Conservation (phyloP, 1,284 basidiomycete species). For the Heterobasidion occidentale region DNA sequence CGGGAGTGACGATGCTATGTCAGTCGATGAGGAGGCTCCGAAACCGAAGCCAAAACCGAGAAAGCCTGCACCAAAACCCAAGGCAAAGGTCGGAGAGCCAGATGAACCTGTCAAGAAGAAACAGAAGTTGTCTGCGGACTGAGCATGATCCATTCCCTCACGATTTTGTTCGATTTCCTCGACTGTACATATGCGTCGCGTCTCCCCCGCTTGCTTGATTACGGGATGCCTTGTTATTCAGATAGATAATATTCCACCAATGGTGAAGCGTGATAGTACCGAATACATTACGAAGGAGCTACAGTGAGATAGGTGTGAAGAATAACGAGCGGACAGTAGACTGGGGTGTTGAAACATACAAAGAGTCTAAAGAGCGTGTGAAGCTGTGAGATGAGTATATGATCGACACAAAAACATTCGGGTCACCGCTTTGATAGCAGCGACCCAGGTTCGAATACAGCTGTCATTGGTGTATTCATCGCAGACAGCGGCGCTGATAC, state of each 20-base stretch:
- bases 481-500: conserved; percentile 14
- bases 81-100: conserved; percentile 32
- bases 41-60: conserved; percentile 40
- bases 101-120: conserved; percentile 69
- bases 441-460: conserved; percentile 62
- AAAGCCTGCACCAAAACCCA: conserved; percentile 37
- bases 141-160: background rate
- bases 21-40: conserved; percentile 29
- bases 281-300: background rate
- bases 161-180: too few relatives aligned
- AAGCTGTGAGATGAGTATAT: background rate
- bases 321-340: background rate
- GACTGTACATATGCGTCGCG: background rate
- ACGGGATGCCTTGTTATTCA: too few relatives aligned
- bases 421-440: conserved; percentile 43
- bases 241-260: background rate
- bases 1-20: conserved; percentile 25
- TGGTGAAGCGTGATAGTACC: background rate
- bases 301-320: background rate
- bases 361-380: background rate
- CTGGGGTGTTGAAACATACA: background rate
- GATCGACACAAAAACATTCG: background rate
- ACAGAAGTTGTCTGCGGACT: conserved; percentile 33
- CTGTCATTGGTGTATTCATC: conserved; percentile 18
- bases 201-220: background rate